Evolutionary conservation across 805 yeast species (phyloP).

Genomic region (Kazachstania psychrophila): DNA sequence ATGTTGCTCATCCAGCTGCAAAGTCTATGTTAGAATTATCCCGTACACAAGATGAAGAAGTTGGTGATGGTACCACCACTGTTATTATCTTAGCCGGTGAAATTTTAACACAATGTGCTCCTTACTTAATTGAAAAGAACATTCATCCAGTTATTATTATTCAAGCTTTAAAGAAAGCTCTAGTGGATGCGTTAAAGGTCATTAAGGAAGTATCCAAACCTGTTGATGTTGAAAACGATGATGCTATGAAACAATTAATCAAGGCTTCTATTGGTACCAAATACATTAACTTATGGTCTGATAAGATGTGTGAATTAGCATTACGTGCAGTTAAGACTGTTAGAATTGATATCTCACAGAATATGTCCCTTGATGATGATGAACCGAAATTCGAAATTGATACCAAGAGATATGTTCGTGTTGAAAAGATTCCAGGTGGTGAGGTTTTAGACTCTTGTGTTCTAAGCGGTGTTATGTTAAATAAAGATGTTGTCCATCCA

Average conservation of each 20-base stretch:
- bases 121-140: slow-evolving; percentile 79
- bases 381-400: slow-evolving; percentile 71
- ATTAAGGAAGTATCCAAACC: slow-evolving; percentile 76
- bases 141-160: slow-evolving; percentile 96
- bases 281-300: slow-evolving; percentile 84
- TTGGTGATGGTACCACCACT: slow-evolving; percentile 96
- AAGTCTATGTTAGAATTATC: slow-evolving; percentile 95
- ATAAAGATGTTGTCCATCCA: slow-evolving; percentile 98
- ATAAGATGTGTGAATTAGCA: slow-evolving; percentile 82
- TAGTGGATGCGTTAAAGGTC: slow-evolving; percentile 81
- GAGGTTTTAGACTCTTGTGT: slow-evolving; percentile 86
- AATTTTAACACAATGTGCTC: slow-evolving; percentile 88
- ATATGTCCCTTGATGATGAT: slow-evolving; percentile 31
- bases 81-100: slow-evolving; percentile 97
- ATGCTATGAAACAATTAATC: slow-evolving; percentile 77
- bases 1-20: slow-evolving; percentile 98
- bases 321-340: slow-evolving; percentile 84
- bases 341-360: slow-evolving; percentile 39
- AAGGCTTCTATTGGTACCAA: slow-evolving; percentile 93
- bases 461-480: slow-evolving; percentile 82
- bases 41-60: slow-evolving; percentile 97
- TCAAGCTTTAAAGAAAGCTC: slow-evolving; percentile 85
- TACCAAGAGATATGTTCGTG: slow-evolving; percentile 81
- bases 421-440: slow-evolving; percentile 97
- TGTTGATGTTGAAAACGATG: slow-evolving; percentile 75